Evolutionary conservation across 768 basidiomycete species (phyloP).

Genomic region (Clavaria fumosa): DNA sequence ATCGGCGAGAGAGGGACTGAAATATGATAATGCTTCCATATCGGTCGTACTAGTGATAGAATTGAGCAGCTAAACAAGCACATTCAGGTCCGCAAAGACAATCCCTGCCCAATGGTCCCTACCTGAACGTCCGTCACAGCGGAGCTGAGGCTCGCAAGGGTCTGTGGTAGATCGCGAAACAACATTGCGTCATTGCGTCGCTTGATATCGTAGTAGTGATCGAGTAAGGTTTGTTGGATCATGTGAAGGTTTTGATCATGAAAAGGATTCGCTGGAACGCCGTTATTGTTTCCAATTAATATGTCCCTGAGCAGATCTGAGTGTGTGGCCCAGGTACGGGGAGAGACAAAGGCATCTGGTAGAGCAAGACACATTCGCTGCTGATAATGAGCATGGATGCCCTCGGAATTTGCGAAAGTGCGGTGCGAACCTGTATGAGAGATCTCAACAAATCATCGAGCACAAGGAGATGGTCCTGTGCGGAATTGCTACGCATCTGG

Average conservation of each 20-base stretch:
- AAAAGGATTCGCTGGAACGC: conserved; percentile 18
- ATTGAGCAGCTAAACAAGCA: conserved; percentile 43
- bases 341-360: conserved; percentile 63
- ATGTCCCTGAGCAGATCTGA: conserved; percentile 30
- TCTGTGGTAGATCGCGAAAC: conserved; percentile 47
- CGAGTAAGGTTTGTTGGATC: conserved; percentile 33
- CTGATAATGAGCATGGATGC: conserved; percentile 4
- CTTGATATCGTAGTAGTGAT: conserved; percentile 54
- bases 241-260: conserved; percentile 27
- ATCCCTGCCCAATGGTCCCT: too few species aligned
- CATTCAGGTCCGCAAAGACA: too few species aligned
- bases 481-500: conserved; percentile 40
- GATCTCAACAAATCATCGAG: conserved; percentile 38
- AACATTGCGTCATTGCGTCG: conserved; percentile 70
- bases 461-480: conserved; percentile 38
- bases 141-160: conserved; percentile 42
- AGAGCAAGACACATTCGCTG: conserved; percentile 58
- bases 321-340: conserved; percentile 48
- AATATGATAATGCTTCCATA: conserved; percentile 41
- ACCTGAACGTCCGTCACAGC: conserved; percentile 42
- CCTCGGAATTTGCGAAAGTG: conserved; percentile 1
- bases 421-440: conserved; percentile 40
- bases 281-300: conserved; percentile 27
- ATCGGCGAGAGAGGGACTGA: conserved; percentile 30
- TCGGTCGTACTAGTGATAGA: conserved; percentile 55